Conservation (phyloP, 345 rosid genomes). For the Combretum micranthum region DNA sequence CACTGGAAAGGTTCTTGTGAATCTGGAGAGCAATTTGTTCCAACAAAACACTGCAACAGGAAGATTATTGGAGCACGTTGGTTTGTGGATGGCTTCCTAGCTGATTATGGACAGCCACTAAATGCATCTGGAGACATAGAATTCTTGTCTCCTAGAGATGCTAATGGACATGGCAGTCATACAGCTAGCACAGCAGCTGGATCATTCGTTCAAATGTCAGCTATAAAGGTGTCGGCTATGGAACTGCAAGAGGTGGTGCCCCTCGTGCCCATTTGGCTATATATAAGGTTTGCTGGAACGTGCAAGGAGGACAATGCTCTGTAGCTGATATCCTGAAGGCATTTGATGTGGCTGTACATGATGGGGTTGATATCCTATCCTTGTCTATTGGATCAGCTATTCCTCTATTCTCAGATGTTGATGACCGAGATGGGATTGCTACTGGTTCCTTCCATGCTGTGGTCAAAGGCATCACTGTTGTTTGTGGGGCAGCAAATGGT, state of each 20-base stretch:
- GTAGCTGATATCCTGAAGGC: constrained; percentile 46
- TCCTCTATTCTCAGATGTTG: constrained; percentile 33
- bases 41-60: constrained; percentile 30
- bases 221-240: constrained; percentile 34
- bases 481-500: constrained; percentile 39
- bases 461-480: constrained; percentile 44
- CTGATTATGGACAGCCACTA: constrained; percentile 26
- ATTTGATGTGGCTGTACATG: constrained; percentile 42
- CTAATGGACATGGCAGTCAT: constrained; percentile 55
- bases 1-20: constrained; percentile 50
- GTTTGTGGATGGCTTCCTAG: constrained; percentile 28
- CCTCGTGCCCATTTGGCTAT: constrained; percentile 41
- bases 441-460: constrained; percentile 49
- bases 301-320: constrained; percentile 24
- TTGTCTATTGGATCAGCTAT: constrained; percentile 20
- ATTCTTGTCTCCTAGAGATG: constrained; percentile 45
- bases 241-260: constrained; percentile 41
- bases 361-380: constrained; percentile 34
- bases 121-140: constrained; percentile 25
- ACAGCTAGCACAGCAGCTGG: constrained; percentile 55
- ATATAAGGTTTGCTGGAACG: constrained; percentile 51
- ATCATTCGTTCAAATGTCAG: constrained; percentile 27
- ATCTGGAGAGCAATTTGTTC: constrained; percentile 22
- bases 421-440: constrained; percentile 35
- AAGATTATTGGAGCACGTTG: constrained; percentile 51